phyloP scores from a whole-genome alignment of 2,329 filamentous ascomycete genomes.

The Cladosporium sphaerospermum region DNA sequence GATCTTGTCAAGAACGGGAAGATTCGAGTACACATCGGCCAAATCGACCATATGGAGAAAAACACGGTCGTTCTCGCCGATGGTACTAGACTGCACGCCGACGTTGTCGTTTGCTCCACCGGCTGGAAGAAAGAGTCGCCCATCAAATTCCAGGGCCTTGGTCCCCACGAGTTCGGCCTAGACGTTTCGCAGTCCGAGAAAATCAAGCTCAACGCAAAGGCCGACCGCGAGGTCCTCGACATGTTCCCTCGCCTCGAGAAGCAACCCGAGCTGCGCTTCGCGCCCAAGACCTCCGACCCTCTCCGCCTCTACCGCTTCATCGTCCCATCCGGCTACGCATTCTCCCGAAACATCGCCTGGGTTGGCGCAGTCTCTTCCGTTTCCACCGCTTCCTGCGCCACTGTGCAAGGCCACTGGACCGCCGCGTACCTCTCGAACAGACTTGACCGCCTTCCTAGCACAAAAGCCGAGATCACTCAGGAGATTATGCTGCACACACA shows the following conservation, averaged over 20 bases:
- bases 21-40: conserved; percentile 51
- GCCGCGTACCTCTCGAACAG: conserved; percentile 56
- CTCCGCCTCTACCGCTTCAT: conserved; percentile 41
- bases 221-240: conserved; percentile 47
- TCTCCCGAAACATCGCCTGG: conserved; percentile 35
- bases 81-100: conserved; percentile 39
- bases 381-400: conserved; percentile 32
- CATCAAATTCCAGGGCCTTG: conserved; percentile 39
- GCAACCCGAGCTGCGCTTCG: conserved; percentile 36
- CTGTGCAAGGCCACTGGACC: conserved; percentile 43
- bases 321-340: conserved; percentile 31
- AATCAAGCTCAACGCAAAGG: conserved; percentile 33
- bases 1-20: conserved; percentile 48
- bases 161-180: conserved; percentile 3
- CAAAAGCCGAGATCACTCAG: conserved; percentile 34
- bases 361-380: conserved; percentile 35
- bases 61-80: conserved; percentile 44
- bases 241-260: conserved; percentile 49
- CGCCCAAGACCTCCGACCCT: conserved; percentile 18
- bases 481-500: conserved; percentile 56
- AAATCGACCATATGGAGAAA: conserved; percentile 45
- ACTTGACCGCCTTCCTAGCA: conserved; percentile 34
- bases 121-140: conserved; percentile 50
- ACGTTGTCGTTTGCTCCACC: conserved; percentile 51
- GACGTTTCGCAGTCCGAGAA: conserved; percentile 21